These are phyloP conservation scores for Talaromyces trachyspermus DNA, from an alignment of 495 filamentous ascomycete genomes.

Conservation along the genomic window DNA sequence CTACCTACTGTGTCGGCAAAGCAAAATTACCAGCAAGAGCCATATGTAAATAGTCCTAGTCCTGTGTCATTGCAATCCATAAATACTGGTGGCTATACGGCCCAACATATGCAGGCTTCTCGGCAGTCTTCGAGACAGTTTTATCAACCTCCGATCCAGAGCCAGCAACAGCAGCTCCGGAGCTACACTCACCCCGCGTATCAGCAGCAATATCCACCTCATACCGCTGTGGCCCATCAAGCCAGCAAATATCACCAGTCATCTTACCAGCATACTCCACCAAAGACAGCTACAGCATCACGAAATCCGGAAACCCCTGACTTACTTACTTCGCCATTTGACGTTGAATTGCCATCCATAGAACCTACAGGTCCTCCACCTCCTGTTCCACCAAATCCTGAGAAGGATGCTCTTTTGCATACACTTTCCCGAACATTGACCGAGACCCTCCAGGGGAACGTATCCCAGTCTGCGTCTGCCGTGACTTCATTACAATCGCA, in stretches of 20 bases:
- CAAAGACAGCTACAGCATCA: neutral
- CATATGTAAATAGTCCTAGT: neutral
- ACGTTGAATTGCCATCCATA: conserved; percentile 53
- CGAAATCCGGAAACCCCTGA: conserved; percentile 51
- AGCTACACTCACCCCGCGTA: neutral
- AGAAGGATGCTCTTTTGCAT: conserved; percentile 82
- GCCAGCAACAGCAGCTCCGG: conserved; percentile 14
- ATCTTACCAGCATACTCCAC: conserved; percentile 7
- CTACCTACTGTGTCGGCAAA: neutral
- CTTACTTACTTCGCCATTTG: conserved; percentile 63
- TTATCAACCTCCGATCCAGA: conserved; percentile 17
- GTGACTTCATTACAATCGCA: conserved; percentile 71
- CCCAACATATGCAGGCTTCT: neutral
- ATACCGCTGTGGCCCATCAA: neutral
- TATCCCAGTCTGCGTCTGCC: conserved; percentile 59
- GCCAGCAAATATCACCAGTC: neutral
- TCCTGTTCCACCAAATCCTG: conserved; percentile 90
- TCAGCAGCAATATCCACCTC: conserved; percentile 5
- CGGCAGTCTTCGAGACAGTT: neutral
- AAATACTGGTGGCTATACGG: neutral
- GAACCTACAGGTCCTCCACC: conserved; percentile 56
- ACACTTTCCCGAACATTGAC: conserved; percentile 65
- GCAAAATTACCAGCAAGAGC: conserved; percentile 3
- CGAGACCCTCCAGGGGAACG: conserved; percentile 54
- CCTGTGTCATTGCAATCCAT: neutral